Evolutionary conservation across 352 stramenopile genomes (phyloP), one percentile per base, ranked within the genome.

Genomic region (Pythium sukuiense): DNA sequence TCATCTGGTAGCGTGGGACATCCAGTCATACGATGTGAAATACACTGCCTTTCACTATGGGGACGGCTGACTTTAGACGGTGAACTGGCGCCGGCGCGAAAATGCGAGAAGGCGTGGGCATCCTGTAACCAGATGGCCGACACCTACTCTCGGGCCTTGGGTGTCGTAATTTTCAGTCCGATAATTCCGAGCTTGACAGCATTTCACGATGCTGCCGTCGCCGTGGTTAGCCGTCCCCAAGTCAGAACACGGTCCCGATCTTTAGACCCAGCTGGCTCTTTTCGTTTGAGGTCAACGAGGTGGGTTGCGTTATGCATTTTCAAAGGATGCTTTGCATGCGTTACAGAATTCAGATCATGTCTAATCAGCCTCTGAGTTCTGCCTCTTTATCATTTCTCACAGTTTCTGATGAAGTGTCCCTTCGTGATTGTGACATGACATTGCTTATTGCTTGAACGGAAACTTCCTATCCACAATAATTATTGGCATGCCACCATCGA

Each of bases 1-100:
- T 48, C 59, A 64, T 37, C 59, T 64, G 59, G 59, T 33, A 9
- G 11, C 33, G 32, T 65, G 46, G 59, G 59, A 50, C 33, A 58
- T 52, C 45, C 59, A 52, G 12, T 24, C 43, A n/a, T 12, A 50
- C 43, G 43, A 43, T 18, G 4, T 6, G 18, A 13, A 27, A 29
- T 6, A 20, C 16, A 50, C 43, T 27, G 18, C 18, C 43, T 50
- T 50, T 50, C n/a, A 50, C 16, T 24, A 50, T 43, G 37, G 37
- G 13, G 13, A 12, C 18, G 1, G 12, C 37, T 43, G 37, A 18
- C 37, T 29, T 50, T 27, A 27, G 43, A 27, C 16, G 8, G 43
- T 24, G 43, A 24, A 27, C 43, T 50, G 43, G 27, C 43, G 43
- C 43, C 43, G 43, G 9, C 43, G 43, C 43, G 43, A 50, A 50